These are phyloP conservation scores for Leccinum subrobustum DNA, from an alignment of 1,284 basidiomycete genomes.

Conservation along the genomic window DNA sequence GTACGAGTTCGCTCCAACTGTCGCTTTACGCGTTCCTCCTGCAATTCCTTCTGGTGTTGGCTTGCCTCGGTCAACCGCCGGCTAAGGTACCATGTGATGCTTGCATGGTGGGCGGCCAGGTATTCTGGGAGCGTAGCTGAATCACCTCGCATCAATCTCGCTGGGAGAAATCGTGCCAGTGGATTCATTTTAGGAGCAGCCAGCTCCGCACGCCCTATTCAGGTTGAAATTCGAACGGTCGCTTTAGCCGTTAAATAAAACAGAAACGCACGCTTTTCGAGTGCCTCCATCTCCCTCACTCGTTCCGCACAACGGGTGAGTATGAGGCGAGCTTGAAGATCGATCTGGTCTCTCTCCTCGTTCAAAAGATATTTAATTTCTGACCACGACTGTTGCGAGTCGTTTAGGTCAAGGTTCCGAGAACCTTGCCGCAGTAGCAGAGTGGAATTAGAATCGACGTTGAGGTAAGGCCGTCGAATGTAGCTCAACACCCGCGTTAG, in stretches of 20 bases:
- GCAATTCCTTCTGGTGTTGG: constrained; percentile 79
- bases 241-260: constrained; percentile 8
- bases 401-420: constrained; percentile 55
- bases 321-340: constrained; percentile 82
- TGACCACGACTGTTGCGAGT: constrained; percentile 57
- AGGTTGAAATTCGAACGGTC: constrained; percentile 10
- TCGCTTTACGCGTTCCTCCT: constrained; percentile 82
- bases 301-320: constrained; percentile 80
- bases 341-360: constrained; percentile 87
- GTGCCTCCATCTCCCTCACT: constrained; percentile 79
- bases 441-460: constrained; percentile 58
- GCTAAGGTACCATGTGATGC: constrained; percentile 84
- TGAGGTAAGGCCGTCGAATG: constrained; percentile 78
- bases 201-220: constrained; percentile 63
- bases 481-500: constrained; percentile 66
- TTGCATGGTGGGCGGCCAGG: constrained; percentile 78
- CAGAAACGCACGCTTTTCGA: constrained; percentile 74
- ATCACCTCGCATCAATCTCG: constrained; percentile 60
- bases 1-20: constrained; percentile 78
- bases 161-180: constrained; percentile 62
- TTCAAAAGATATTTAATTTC: constrained; percentile 75
- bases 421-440: constrained; percentile 49
- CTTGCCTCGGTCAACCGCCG: constrained; percentile 76
- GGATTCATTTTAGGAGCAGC: constrained; percentile 60
- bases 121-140: constrained; percentile 63